Evolutionary conservation across 2,329 filamentous ascomycete genomes (phyloP).

Genomic region (Talaromyces pinophilus): DNA sequence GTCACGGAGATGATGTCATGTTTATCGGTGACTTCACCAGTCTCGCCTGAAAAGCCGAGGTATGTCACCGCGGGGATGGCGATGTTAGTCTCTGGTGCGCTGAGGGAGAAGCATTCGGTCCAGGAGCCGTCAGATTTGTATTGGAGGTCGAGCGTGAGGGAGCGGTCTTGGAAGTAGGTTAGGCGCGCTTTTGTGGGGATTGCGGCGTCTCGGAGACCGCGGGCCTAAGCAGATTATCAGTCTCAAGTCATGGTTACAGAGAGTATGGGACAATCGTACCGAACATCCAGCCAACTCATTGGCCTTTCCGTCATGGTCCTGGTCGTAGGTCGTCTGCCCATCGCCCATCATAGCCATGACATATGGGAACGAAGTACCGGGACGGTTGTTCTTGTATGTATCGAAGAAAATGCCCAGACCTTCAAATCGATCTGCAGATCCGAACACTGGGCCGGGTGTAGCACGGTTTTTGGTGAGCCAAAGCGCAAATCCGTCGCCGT

Average conservation of each 20-base stretch:
- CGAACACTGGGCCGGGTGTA: constrained; percentile 80
- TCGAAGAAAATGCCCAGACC: constrained; percentile 95
- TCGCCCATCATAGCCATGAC: constrained; percentile 99
- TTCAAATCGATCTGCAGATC: constrained; percentile 83
- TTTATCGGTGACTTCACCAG: constrained; percentile 94
- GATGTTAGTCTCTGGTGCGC: constrained; percentile 62
- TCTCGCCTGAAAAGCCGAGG: constrained; percentile 70
- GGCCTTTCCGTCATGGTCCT: constrained; percentile 89
- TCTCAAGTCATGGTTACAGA: background rate
- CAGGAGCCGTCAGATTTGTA: constrained; percentile 90
- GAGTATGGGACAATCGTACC: constrained; percentile 43
- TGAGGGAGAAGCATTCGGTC: constrained; percentile 80
- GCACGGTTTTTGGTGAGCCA: constrained; percentile 96
- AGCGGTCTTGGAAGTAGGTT: constrained; percentile 97
- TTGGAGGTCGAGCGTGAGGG: constrained; percentile 83
- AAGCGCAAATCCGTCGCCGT: constrained; percentile 95
- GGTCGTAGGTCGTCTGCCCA: constrained; percentile 84
- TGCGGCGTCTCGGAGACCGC: constrained; percentile 78
- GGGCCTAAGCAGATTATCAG: constrained; percentile 54
- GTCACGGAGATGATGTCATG: constrained; percentile 90
- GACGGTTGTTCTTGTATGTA: constrained; percentile 99
- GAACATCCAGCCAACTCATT: constrained; percentile 94
- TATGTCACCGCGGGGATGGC: constrained; percentile 74
- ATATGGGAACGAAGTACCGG: constrained; percentile 92
- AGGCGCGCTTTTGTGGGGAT: constrained; percentile 82